These are phyloP conservation scores for Fusarium virguliforme DNA, from an alignment of 2,329 filamentous ascomycete species.

Conservation along the genomic window DNA sequence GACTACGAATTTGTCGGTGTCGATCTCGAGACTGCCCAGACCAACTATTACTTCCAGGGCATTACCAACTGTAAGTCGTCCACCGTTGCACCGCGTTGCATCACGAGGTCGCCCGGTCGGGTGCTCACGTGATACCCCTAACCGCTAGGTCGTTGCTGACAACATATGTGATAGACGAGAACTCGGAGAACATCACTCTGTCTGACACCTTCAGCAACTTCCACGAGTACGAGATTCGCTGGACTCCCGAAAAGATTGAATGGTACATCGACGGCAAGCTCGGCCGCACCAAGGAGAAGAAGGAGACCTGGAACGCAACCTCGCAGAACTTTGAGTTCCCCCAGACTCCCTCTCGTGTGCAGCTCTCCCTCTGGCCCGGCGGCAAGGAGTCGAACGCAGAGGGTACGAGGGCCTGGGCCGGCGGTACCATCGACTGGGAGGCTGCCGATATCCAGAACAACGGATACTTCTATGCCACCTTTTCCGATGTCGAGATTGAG, in stretches of 20 bases:
- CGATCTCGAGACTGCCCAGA: constrained; percentile 84
- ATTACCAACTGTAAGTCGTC: constrained; percentile 84
- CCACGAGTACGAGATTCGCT: constrained; percentile 94
- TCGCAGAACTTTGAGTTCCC: constrained; percentile 88
- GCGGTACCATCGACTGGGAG: constrained; percentile 87
- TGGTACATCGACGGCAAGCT: constrained; percentile 90
- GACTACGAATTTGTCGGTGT: constrained; percentile 95
- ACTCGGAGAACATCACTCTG: constrained; percentile 79
- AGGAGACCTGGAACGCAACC: constrained; percentile 89
- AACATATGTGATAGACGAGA: constrained; percentile 71
- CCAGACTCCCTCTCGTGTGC: constrained; percentile 90
- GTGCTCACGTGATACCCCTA: constrained; percentile 30
- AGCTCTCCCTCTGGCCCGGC: constrained; percentile 97
- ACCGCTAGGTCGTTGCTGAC: constrained; percentile 28
- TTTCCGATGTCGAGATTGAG: constrained; percentile 83
- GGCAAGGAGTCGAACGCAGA: constrained; percentile 83
- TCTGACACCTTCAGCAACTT: constrained; percentile 82
- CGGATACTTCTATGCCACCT: constrained; percentile 90
- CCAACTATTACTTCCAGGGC: constrained; percentile 98
- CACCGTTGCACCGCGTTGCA: constrained; percentile 3
- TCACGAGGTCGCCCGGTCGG: constrained; percentile 18
- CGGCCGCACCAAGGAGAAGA: constrained; percentile 81
- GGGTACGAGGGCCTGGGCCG: constrained; percentile 93
- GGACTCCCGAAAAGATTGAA: constrained; percentile 87
- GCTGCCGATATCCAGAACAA: constrained; percentile 83